Percentiles rank a stretch among this genome's conserved stretches.
Evolutionary conservation across 768 basidiomycete genomes (phyloP).

Genomic region (Podaxis rugospora): DNA sequence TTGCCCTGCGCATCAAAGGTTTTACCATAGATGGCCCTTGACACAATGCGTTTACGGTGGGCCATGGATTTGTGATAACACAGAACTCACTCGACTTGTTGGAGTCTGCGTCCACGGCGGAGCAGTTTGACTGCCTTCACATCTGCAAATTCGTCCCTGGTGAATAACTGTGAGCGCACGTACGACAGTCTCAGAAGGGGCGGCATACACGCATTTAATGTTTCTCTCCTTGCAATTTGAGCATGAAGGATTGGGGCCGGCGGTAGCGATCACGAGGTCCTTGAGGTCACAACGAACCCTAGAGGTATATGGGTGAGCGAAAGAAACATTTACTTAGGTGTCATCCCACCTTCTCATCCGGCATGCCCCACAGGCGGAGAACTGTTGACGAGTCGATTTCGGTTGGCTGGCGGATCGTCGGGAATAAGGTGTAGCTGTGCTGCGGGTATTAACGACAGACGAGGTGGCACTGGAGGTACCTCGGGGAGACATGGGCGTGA

Average conservation of each 20-base stretch:
- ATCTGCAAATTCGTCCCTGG: conserved; percentile 87
- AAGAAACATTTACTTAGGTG: conserved; percentile 6
- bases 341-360: conserved; percentile 70
- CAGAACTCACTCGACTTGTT: conserved; percentile 74
- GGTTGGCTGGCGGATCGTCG: conserved; percentile 57
- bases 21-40: conserved; percentile 77
- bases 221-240: conserved; percentile 89
- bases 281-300: conserved; percentile 95
- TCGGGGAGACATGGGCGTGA: conserved; percentile 55
- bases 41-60: conserved; percentile 8
- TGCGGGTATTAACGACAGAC: conserved; percentile 27
- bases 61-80: neutral
- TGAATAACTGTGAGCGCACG: conserved; percentile 9
- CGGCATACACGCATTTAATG: conserved; percentile 89
- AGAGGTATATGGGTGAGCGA: conserved; percentile 11
- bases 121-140: conserved; percentile 88
- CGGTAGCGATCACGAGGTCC: conserved; percentile 58
- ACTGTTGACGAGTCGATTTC: conserved; percentile 78
- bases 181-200: conserved; percentile 1
- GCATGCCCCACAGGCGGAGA: conserved; percentile 93
- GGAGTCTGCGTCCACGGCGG: conserved; percentile 71
- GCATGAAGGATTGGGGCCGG: conserved; percentile 53
- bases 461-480: conserved; percentile 29
- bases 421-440: conserved; percentile 34
- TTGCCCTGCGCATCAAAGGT: conserved; percentile 38